These are phyloP conservation scores for Brassica juncea DNA, from an alignment of 345 rosid genomes.

Conservation along the genomic window DNA sequence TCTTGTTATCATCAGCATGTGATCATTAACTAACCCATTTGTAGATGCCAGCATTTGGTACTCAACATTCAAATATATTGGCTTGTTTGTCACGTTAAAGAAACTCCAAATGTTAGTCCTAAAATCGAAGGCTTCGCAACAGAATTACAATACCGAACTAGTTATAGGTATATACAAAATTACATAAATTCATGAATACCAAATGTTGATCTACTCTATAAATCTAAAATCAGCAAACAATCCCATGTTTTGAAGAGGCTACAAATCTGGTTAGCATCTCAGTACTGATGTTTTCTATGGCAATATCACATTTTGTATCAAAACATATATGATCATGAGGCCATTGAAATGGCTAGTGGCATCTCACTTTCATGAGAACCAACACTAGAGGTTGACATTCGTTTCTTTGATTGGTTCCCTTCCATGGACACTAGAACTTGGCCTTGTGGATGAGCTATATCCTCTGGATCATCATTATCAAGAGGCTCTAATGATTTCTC, in stretches of 20 bases:
- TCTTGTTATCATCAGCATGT: neutral
- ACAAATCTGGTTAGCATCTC: constrained; percentile 14
- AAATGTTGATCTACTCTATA: constrained; percentile 32
- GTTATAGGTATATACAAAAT: constrained; percentile 21
- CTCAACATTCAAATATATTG: constrained; percentile 14
- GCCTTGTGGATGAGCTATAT: constrained; percentile 18
- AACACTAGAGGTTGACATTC: constrained; percentile 40
- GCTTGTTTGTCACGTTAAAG: neutral
- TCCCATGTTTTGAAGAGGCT: constrained; percentile 22
- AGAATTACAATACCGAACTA: constrained; percentile 30
- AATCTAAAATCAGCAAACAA: constrained; percentile 7
- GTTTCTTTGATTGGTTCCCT: constrained; percentile 38
- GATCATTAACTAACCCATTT: neutral
- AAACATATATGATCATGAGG: constrained; percentile 26
- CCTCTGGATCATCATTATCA: constrained; percentile 23
- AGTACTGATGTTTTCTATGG: constrained; percentile 9
- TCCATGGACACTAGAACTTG: constrained; percentile 34
- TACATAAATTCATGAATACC: constrained; percentile 16
- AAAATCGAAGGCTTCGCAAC: neutral
- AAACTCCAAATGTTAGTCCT: constrained; percentile 1
- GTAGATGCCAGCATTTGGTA: constrained; percentile 2
- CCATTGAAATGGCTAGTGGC: constrained; percentile 48
- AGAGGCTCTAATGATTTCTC: constrained; percentile 18
- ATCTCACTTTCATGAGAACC: constrained; percentile 45
- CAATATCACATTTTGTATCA: constrained; percentile 4